Conservation (phyloP, 2,329 filamentous ascomycete genomes). For the Pseudopithomyces chartarum region DNA sequence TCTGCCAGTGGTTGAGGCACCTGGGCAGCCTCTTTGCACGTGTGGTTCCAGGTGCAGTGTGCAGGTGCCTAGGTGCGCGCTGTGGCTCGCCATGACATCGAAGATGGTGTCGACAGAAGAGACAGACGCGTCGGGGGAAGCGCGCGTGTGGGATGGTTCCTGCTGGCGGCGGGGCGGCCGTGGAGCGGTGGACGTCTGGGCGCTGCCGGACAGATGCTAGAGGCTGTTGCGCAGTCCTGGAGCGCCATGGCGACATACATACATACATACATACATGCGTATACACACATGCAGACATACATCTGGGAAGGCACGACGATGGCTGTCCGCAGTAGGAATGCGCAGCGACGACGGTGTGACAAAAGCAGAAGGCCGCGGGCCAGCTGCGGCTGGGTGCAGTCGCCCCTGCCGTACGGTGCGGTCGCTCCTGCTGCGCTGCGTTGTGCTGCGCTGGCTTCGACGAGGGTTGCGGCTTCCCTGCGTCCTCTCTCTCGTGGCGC, state of each 20-base stretch:
- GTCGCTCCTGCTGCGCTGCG: not conserved
- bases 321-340: not conserved
- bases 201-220: not conserved
- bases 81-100: not conserved
- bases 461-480: slow-evolving; percentile 5
- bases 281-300: no score
- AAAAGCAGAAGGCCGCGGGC: no score
- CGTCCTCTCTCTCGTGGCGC: not conserved
- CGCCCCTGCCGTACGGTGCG: not conserved
- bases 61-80: no score
- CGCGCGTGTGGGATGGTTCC: not conserved
- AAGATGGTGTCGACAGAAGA: slow-evolving; percentile 3
- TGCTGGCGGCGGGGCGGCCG: not conserved
- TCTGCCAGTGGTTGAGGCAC: not conserved
- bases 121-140: not conserved
- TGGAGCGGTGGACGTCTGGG: not conserved
- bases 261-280: no score
- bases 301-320: no score
- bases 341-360: not conserved
- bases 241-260: not conserved
- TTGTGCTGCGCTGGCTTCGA: not conserved
- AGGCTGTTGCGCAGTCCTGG: not conserved
- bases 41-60: not conserved
- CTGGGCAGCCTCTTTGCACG: not conserved
- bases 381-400: not conserved